Conservation (phyloP, 352 stramenopile species). For the Phytophthora pisi region DNA sequence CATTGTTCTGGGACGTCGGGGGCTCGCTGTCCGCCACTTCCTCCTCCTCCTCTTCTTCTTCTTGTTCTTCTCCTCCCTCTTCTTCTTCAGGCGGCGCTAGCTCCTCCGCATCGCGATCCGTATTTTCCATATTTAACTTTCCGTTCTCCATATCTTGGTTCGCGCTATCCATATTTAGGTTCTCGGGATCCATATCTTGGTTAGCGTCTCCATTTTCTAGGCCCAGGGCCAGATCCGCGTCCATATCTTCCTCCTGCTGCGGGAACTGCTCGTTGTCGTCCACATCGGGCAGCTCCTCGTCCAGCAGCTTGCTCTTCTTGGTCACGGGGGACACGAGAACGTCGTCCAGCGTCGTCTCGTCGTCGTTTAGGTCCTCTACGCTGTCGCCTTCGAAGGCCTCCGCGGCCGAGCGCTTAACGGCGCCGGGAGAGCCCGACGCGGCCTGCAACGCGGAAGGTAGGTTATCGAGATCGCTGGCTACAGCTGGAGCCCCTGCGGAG, state of each 20-base stretch:
- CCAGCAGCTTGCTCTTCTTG: constrained; percentile 58
- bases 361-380: constrained; percentile 34
- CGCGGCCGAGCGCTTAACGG: constrained; percentile 31
- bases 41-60: constrained; percentile 15
- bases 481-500: not conserved
- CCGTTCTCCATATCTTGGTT: constrained; percentile 9
- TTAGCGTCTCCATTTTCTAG: constrained; percentile 21
- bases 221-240: constrained; percentile 28
- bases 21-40: constrained; percentile 23
- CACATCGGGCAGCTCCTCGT: constrained; percentile 52
- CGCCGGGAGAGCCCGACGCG: not conserved
- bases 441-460: not conserved
- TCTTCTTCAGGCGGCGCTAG: constrained; percentile 23
- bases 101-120: constrained; percentile 13
- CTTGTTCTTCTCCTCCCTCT: not conserved
- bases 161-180: constrained; percentile 12
- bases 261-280: constrained; percentile 52
- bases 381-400: constrained; percentile 36
- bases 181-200: constrained; percentile 12
- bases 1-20: constrained; percentile 36
- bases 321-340: constrained; percentile 53
- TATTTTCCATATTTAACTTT: constrained; percentile 10
- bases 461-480: constrained; percentile 10
- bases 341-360: constrained; percentile 67
- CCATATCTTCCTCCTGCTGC: constrained; percentile 35